Evolutionary conservation across 805 yeast genomes (phyloP).

Genomic region (Yarrowia sp.): DNA sequence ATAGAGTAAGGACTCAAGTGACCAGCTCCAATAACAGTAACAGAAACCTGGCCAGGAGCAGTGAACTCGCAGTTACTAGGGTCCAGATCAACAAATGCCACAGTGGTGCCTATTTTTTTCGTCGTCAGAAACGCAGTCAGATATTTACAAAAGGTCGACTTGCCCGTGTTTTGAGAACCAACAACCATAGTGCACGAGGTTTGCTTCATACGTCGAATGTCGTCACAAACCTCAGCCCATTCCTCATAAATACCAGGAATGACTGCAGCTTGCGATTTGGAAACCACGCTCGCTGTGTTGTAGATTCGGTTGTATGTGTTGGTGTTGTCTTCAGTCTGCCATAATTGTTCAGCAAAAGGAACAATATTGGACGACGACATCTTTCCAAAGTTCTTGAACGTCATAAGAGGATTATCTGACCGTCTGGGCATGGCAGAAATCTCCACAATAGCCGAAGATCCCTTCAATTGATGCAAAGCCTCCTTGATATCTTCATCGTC

Average conservation of each 20-base stretch:
- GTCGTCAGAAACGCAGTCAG: neutral
- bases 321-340: neutral
- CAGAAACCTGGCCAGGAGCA: conserved; percentile 14
- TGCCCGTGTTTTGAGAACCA: conserved; percentile 16
- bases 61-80: conserved; percentile 16
- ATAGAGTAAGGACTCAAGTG: neutral
- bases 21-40: neutral
- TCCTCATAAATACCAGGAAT: neutral
- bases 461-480: neutral
- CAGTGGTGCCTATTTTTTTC: neutral
- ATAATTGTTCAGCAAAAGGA: conserved; percentile 2
- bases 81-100: conserved; percentile 20
- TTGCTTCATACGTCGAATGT: neutral
- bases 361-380: conserved; percentile 7
- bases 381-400: neutral
- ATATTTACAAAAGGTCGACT: conserved; percentile 13
- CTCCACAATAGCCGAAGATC: conserved; percentile 12
- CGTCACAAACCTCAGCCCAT: conserved; percentile 15
- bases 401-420: neutral
- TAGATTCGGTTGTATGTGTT: conserved; percentile 7
- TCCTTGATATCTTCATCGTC: neutral
- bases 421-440: neutral
- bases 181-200: neutral
- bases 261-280: neutral
- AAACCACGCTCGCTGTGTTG: conserved; percentile 1